Evolutionary conservation across 805 yeast genomes (phyloP), one percentile per base, ranked within the genome.

Genomic region (Suhomyces faveliae): DNA sequence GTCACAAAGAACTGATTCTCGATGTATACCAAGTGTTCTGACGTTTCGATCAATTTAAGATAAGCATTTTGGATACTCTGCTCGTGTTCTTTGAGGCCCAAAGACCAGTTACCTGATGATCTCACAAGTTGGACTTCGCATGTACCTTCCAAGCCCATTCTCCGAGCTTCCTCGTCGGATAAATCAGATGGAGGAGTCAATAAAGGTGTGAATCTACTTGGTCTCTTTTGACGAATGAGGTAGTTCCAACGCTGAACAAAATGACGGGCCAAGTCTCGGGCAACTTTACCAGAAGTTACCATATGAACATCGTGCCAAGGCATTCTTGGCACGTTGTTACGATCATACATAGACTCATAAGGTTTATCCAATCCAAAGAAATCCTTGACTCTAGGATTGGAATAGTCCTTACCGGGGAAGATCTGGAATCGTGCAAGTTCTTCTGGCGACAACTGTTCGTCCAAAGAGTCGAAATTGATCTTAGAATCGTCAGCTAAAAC

Each of bases 231-330:
- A 60, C 99, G 80, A 44, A 95, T 66, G 35, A 94, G 73, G 61
- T 89, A 94, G 63, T 94, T 94, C 99, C 99, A 94, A 58, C 99
- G 80, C 70, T 94, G 99, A 11, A 90, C 95, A 67, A 95, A 94
- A 65, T 94, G 98, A 48, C 99, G 80, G 0, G 96, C 80, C 45
- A 92, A 67, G 64, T 94, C 99, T 50, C 97, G 78, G 0, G 98
- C 99, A 3, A 91, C 83, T 59, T 91, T 95, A 11, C 99, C 99
- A 2, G 91, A 81, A 1, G 95, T 83, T 70, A 90, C 83, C 96
- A 91, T 94, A 56, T 94, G 98, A 33, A 94, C 89, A 76, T 94
- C 99, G 66, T 94, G 99, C 99, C 99, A 94, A 8, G 99, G 99
- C 99, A 94, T 94, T 58, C 99, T 80, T 2, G 99, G 98, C 17